Percentiles rank a stretch among this genome's conserved stretches.
Conservation (phyloP, 2,329 filamentous ascomycete genomes). For the Talaromyces sp. region DNA sequence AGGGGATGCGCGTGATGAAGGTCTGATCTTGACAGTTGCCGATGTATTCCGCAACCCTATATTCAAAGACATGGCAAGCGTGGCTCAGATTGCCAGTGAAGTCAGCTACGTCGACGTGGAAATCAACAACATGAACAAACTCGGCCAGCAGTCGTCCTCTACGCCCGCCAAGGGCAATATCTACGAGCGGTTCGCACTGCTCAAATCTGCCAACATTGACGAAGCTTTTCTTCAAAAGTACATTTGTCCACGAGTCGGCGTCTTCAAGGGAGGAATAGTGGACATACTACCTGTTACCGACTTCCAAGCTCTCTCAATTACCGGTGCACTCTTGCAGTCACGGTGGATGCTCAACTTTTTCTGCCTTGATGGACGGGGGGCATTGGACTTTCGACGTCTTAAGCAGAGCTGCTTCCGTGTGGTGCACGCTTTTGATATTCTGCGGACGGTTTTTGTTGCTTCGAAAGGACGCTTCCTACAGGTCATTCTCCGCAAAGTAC, state of each 20-base stretch:
- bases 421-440: conserved; percentile 57
- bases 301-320: conserved; percentile 32
- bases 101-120: conserved; percentile 14
- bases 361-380: conserved; percentile 48
- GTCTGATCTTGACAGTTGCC: conserved; percentile 36
- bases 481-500: conserved; percentile 54
- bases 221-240: conserved; percentile 40
- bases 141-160: conserved; percentile 10
- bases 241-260: conserved; percentile 49
- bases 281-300: conserved; percentile 56
- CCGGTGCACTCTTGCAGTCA: conserved; percentile 31
- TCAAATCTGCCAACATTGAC: conserved; percentile 13
- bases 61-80: conserved; percentile 34
- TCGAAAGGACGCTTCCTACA: conserved; percentile 48
- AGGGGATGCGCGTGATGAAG: conserved; percentile 34
- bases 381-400: conserved; percentile 45
- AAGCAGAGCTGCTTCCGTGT: conserved; percentile 43
- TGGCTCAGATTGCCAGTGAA: conserved; percentile 20
- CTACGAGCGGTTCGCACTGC: conserved; percentile 11
- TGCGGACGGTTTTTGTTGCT: conserved; percentile 61
- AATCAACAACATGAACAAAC: conserved; percentile 15
- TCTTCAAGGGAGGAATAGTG: conserved; percentile 47
- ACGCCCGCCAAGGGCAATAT: conserved; percentile 8
- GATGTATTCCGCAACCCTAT: conserved; percentile 40
- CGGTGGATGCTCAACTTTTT: conserved; percentile 48